A percentile compares a stretch with the other conserved stretches of the same genome.
phyloP scores from a whole-genome alignment of 73 alveolate genomes.

The Paramecium caudatum region DNA sequence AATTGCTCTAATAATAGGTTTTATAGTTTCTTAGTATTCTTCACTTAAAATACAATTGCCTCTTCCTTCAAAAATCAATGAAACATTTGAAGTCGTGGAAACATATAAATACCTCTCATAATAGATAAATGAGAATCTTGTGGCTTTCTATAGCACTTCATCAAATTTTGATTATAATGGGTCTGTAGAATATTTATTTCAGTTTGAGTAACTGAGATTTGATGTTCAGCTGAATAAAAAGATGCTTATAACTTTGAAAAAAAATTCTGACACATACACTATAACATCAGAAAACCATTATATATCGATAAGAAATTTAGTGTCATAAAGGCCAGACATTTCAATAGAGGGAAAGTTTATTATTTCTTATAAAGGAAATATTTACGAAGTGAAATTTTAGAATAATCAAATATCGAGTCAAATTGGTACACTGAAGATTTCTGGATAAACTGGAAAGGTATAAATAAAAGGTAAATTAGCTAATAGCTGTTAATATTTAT shows the following conservation, averaged over 20 bases:
- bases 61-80: not conserved
- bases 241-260: not conserved
- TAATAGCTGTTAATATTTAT: slow-evolving; percentile 20
- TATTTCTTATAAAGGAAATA: not conserved
- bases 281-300: not conserved
- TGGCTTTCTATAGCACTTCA: slow-evolving; percentile 16
- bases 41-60: slow-evolving; percentile 2
- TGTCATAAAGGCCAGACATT: slow-evolving; percentile 28
- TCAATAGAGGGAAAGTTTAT: not conserved
- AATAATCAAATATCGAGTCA: not conserved
- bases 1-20: slow-evolving; percentile 2
- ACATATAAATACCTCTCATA: not conserved
- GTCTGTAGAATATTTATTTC: not conserved
- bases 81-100: slow-evolving; percentile 47
- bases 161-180: slow-evolving; percentile 33
- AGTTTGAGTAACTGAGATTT: not conserved
- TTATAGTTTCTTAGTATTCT: slow-evolving; percentile 23
- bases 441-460: slow-evolving; percentile 5
- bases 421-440: not conserved
- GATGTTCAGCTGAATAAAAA: not conserved
- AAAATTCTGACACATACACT: not conserved
- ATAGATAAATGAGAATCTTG: not conserved
- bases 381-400: not conserved
- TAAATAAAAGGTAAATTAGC: not conserved
- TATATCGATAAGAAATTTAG: not conserved